Percentiles rank a stretch among this genome's conserved stretches.
These are phyloP conservation scores for Solioccasus polychromus DNA, from an alignment of 768 basidiomycete species.

Conservation along the genomic window DNA sequence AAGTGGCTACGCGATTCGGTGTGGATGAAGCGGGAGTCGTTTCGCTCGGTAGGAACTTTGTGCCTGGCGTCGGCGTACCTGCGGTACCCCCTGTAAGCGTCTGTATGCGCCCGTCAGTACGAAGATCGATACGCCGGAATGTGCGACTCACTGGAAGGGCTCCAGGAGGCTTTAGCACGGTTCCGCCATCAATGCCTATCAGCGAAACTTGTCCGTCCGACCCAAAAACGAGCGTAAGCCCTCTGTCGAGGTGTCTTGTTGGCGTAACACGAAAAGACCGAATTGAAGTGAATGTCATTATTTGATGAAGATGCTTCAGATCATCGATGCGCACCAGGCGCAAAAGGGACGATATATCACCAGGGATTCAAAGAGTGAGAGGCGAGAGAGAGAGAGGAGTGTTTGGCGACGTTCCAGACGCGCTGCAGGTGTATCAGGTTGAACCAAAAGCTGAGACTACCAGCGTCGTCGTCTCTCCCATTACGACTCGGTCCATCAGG, in stretches of 20 bases:
- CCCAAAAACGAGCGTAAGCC: conserved; percentile 25
- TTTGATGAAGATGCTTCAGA: conserved; percentile 11
- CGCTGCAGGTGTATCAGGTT: not conserved
- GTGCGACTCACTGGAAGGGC: conserved; percentile 4
- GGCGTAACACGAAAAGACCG: conserved; percentile 9
- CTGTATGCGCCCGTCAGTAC: conserved; percentile 7
- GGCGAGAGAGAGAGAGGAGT: not conserved
- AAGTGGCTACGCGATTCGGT: conserved; percentile 20
- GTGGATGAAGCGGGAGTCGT: conserved; percentile 5
- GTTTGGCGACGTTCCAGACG: conserved; percentile 4
- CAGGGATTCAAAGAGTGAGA: conserved; percentile 12
- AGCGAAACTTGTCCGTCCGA: conserved; percentile 28
- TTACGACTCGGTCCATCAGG: conserved; percentile 12
- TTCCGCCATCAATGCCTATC: conserved; percentile 14
- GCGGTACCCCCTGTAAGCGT: conserved; percentile 2
- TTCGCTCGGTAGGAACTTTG: not conserved
- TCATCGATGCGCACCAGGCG: conserved; percentile 32
- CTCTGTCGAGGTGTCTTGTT: conserved; percentile 16
- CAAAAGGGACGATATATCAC: conserved; percentile 13
- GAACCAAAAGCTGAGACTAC: not conserved
- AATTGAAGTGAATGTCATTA: conserved; percentile 16
- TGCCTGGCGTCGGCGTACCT: conserved; percentile 1
- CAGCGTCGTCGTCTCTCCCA: not conserved
- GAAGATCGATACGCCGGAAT: no score
- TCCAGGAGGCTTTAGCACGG: not conserved